Conservation (phyloP, 2,329 filamentous ascomycete species). For the Exophiala mesophila region DNA sequence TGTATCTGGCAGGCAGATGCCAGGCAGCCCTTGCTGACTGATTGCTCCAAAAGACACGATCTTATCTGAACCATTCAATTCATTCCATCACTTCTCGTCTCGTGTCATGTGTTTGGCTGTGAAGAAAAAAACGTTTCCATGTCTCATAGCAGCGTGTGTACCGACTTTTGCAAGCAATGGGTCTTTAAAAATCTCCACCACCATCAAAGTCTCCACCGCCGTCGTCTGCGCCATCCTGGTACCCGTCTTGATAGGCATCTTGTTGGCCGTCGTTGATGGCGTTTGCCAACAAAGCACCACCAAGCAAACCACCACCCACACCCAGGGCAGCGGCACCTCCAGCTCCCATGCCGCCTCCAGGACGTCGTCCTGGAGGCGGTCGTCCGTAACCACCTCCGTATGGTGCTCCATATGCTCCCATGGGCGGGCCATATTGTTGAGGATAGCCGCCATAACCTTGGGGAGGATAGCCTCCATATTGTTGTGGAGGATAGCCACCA, state of each 20-base stretch:
- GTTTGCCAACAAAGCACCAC: conserved; percentile 66
- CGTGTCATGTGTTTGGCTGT: too few species aligned
- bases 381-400: conserved; percentile 33
- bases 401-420: conserved; percentile 30
- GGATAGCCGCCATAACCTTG: conserved; percentile 23
- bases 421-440: conserved; percentile 18
- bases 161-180: too few species aligned
- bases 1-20: too few species aligned
- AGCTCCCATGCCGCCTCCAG: conserved; percentile 53
- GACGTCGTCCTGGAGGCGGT: conserved; percentile 39
- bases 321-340: conserved; percentile 72
- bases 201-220: conserved; percentile 21
- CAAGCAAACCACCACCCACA: conserved; percentile 73
- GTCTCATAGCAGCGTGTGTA: too few species aligned
- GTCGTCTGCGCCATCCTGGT: conserved; percentile 26
- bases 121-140: too few species aligned
- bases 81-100: too few species aligned
- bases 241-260: conserved; percentile 36
- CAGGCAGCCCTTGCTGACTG: too few species aligned
- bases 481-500: conserved; percentile 21
- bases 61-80: too few species aligned
- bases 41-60: too few species aligned
- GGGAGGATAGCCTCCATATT: conserved; percentile 22
- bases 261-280: conserved; percentile 61
- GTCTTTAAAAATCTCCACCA: conserved; percentile 3